Conservation (phyloP, 2,329 filamentous ascomycete genomes). For the Trichoderma sp. region DNA sequence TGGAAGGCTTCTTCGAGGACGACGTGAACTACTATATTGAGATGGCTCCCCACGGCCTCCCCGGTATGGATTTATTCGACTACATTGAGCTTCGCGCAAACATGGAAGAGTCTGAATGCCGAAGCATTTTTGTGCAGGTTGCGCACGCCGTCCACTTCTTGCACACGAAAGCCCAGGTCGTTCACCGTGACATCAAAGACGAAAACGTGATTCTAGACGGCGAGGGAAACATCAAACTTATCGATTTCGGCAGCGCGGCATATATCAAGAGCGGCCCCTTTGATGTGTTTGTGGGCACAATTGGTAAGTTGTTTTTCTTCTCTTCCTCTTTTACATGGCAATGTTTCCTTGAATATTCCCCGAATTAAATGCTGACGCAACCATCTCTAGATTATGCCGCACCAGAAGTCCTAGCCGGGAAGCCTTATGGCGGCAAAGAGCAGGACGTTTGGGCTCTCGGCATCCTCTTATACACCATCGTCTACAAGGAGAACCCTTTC, state of each 20-base stretch:
- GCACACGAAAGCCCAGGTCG: constrained; percentile 84
- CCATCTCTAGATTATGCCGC: constrained; percentile 79
- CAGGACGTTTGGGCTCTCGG: constrained; percentile 98
- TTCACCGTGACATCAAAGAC: constrained; percentile 98
- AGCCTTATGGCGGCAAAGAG: constrained; percentile 89
- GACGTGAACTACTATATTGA: constrained; percentile 97
- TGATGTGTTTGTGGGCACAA: constrained; percentile 97
- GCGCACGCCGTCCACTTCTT: constrained; percentile 86
- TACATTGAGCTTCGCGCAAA: constrained; percentile 95
- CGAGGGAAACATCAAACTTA: constrained; percentile 92
- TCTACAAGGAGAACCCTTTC: constrained; percentile 99
- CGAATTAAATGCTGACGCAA: background rate
- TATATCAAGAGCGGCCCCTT: constrained; percentile 99
- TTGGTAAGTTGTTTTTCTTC: constrained; percentile 62
- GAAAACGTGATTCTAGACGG: constrained; percentile 97
- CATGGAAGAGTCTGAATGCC: constrained; percentile 92
- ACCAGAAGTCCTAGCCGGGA: constrained; percentile 92
- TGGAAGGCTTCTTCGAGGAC: constrained; percentile 74
- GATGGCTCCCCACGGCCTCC: constrained; percentile 91
- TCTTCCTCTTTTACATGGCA: too few species aligned
- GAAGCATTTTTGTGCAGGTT: constrained; percentile 93
- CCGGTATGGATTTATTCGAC: constrained; percentile 98
- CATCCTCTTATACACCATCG: constrained; percentile 95
- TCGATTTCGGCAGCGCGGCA: constrained; percentile 95
- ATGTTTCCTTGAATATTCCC: background rate